Evolutionary conservation across 257 asterid genomes (phyloP), one percentile per base, ranked within the genome.

Genomic region (Mitragyna speciosa): DNA sequence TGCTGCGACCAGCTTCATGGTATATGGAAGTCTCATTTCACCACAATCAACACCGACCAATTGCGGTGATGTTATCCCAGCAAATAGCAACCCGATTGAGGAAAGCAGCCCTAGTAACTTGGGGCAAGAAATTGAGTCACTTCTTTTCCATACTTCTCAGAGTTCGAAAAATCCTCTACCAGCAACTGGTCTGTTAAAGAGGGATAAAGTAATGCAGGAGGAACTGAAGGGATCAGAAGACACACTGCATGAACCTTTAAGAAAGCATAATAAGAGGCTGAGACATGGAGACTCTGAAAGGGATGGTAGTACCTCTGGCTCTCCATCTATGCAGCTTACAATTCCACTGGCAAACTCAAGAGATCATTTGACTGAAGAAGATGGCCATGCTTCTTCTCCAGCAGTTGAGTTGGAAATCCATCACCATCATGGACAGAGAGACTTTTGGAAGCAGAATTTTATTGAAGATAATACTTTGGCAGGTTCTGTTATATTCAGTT

Each of bases 221-320:
- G 86, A 73, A 52, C 63, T 28, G 2, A 73, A 78, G 67, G 82
- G 75, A 45, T 79, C 30, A 63, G 83, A 87, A 67, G 87, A 79
- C 7, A 75, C 20, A 61, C 14, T 69, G 36, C 72, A 30, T 49
- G 83, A 61, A 58, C 73, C 83, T 69, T 79, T 79, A 24, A 78
- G 83, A 69, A 81, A 80, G 71, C 84, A 84, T 51, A 31, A 71
- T 30, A 88, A 88, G 81, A 68, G 89, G 70, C 84, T 86, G 12
- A 79, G 83, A 72, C 61, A 28, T 71, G 89, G 85, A 76, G 87
- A 71, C 41, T 54, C 73, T 12, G 72, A 78, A 84, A 87, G 88
- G 80, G 79, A 66, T 63, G 80, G 73, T 47, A 45, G 78, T 63
- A 67, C 67, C 73, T 41, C 54, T 73, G 61, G 64, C 51, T 79